Evolutionary conservation across 805 yeast genomes (phyloP).

Genomic region (Maudiozyma bulderi): DNA sequence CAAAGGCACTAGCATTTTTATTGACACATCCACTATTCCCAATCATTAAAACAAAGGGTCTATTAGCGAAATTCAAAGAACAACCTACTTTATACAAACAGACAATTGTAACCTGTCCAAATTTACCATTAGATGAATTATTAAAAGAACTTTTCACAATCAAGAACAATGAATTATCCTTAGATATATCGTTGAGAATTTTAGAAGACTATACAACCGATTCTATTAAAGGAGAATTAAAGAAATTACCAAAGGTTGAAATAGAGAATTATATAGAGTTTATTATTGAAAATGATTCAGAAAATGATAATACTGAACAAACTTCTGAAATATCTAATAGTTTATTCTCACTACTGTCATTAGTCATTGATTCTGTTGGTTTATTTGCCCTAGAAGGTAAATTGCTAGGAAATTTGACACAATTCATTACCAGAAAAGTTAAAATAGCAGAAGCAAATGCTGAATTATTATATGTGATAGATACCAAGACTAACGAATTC

Average conservation of each 20-base stretch:
- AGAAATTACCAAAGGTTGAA: slow-evolving; percentile 25
- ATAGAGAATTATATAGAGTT: slow-evolving; percentile 28
- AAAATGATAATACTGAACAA: slow-evolving; percentile 9
- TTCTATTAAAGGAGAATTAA: slow-evolving; percentile 42
- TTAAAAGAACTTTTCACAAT: slow-evolving; percentile 47
- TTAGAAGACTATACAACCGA: slow-evolving; percentile 54
- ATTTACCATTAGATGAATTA: slow-evolving; percentile 54
- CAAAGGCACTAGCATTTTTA: slow-evolving; percentile 57
- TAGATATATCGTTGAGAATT: slow-evolving; percentile 58
- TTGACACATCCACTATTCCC: slow-evolving; percentile 88
- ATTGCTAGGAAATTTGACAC: slow-evolving; percentile 16
- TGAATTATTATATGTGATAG: slow-evolving; percentile 23
- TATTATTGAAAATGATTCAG: slow-evolving; percentile 18
- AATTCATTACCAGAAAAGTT: slow-evolving; percentile 20
- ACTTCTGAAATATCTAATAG: slow-evolving; percentile 12
- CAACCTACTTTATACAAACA: slow-evolving; percentile 65
- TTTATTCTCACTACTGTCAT: slow-evolving; percentile 24
- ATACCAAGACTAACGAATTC: slow-evolving; percentile 10
- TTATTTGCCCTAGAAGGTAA: slow-evolving; percentile 25
- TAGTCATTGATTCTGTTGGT: slow-evolving; percentile 29
- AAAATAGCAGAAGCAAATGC: slow-evolving; percentile 22
- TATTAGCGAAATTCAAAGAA: slow-evolving; percentile 43
- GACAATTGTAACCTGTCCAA: slow-evolving; percentile 71
- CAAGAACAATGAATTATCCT: slow-evolving; percentile 54
- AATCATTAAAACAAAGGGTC: slow-evolving; percentile 39